Evolutionary conservation across 352 stramenopile genomes (phyloP).

Genomic region (Globisporangium recalcitrans): DNA sequence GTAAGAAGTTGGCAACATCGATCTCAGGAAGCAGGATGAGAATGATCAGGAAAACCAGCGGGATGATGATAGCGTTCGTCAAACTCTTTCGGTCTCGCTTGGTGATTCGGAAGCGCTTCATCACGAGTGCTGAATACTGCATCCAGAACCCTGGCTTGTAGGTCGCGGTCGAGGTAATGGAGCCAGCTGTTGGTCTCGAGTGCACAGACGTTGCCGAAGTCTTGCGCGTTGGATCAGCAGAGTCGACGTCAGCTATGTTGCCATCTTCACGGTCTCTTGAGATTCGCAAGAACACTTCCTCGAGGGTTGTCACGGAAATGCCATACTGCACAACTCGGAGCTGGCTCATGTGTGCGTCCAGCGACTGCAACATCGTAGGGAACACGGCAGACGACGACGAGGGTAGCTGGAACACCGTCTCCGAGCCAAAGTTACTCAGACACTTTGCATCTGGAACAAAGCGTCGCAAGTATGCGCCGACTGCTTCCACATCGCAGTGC

Average conservation of each 20-base stretch:
- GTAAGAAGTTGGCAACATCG: conserved; percentile 40
- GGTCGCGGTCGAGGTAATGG: conserved; percentile 21
- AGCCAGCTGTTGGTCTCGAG: conserved; percentile 20
- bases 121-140: conserved; percentile 47
- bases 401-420: conserved; percentile 95
- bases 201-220: conserved; percentile 33
- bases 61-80: conserved; percentile 52
- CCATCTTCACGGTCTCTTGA: conserved; percentile 42
- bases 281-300: conserved; percentile 96
- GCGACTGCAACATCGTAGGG: conserved; percentile 83
- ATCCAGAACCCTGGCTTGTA: conserved; percentile 25
- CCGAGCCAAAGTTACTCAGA: conserved; percentile 90
- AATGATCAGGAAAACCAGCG: conserved; percentile 54
- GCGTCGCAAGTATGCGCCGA: conserved; percentile 35
- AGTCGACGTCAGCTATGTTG: conserved; percentile 19
- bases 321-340: conserved; percentile 89
- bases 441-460: conserved; percentile 67
- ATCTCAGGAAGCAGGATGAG: conserved; percentile 46
- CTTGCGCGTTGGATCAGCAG: conserved; percentile 29
- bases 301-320: conserved; percentile 97
- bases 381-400: conserved; percentile 80
- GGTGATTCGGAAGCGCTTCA: conserved; percentile 56
- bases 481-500: conserved; percentile 27
- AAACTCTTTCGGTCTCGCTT: conserved; percentile 61
- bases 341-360: conserved; percentile 47